Percentiles rank a stretch among this genome's conserved stretches.
phyloP scores from a whole-genome alignment of 805 yeast genomes.

The Yarrowia keelungensis region DNA sequence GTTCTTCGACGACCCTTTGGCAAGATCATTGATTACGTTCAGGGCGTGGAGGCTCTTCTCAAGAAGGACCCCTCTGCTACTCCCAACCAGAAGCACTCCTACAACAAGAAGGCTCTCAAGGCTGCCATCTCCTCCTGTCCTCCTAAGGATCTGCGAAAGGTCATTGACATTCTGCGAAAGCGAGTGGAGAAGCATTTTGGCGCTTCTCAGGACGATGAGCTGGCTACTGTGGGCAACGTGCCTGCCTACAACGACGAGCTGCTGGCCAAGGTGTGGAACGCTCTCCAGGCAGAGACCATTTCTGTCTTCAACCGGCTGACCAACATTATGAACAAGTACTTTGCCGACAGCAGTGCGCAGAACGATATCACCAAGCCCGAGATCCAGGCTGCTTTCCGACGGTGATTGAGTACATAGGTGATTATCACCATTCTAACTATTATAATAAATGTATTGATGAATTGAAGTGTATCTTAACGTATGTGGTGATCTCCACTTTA shows the following conservation, averaged over 20 bases:
- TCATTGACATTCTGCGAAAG: constrained; percentile 61
- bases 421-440: constrained; percentile 4
- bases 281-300: constrained; percentile 69
- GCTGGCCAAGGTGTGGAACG: constrained; percentile 70
- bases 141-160: constrained; percentile 61
- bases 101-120: constrained; percentile 64
- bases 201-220: constrained; percentile 47
- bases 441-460: constrained; percentile 6
- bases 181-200: constrained; percentile 64
- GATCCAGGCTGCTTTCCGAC: constrained; percentile 60
- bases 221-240: constrained; percentile 44
- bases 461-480: no score
- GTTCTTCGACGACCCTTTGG: constrained; percentile 66
- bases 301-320: constrained; percentile 62
- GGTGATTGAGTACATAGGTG: not conserved
- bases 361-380: constrained; percentile 61
- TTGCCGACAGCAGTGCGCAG: constrained; percentile 55
- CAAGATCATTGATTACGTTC: constrained; percentile 68
- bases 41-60: constrained; percentile 63
- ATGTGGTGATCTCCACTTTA: no score
- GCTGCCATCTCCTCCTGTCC: constrained; percentile 65
- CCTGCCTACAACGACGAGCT: constrained; percentile 60
- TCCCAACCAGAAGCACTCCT: constrained; percentile 68
- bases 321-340: constrained; percentile 62
- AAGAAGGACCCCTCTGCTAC: constrained; percentile 52